Conservation (phyloP, 768 basidiomycete species). For the Pleurotus platypus region DNA sequence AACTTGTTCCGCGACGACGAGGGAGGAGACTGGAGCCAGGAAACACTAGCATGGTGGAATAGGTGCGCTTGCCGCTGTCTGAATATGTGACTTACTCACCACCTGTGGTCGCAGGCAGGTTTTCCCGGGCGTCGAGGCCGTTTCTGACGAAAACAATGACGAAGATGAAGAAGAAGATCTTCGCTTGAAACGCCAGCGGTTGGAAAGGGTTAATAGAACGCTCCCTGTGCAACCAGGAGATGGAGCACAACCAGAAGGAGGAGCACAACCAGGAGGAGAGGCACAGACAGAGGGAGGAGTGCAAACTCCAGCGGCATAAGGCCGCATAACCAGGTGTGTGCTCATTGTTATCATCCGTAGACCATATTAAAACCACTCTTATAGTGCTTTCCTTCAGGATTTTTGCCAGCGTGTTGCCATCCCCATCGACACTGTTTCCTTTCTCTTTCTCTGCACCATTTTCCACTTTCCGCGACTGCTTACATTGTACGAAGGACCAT, state of each 20-base stretch:
- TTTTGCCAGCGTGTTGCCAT: too few relatives aligned
- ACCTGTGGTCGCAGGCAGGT: neutral
- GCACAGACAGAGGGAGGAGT: neutral
- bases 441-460: too few relatives aligned
- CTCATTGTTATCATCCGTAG: too few relatives aligned
- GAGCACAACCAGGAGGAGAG: neutral
- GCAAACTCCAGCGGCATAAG: too few relatives aligned
- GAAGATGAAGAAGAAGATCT: neutral
- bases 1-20: conserved; percentile 16
- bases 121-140: neutral
- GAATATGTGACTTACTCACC: neutral
- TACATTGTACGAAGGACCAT: too few relatives aligned
- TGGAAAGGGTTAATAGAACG: neutral
- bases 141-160: neutral
- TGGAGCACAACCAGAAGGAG: neutral
- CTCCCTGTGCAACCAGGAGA: neutral
- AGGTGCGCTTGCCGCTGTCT: neutral
- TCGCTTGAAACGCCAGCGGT: neutral
- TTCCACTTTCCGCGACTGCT: too few relatives aligned
- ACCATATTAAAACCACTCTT: too few relatives aligned
- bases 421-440: too few relatives aligned
- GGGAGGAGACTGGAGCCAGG: neutral
- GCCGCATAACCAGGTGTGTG: too few relatives aligned
- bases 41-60: conserved; percentile 9
- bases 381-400: too few relatives aligned